Evolutionary conservation across 2,329 filamentous ascomycete genomes (phyloP).

Genomic region (Trichophyton verrucosum): DNA sequence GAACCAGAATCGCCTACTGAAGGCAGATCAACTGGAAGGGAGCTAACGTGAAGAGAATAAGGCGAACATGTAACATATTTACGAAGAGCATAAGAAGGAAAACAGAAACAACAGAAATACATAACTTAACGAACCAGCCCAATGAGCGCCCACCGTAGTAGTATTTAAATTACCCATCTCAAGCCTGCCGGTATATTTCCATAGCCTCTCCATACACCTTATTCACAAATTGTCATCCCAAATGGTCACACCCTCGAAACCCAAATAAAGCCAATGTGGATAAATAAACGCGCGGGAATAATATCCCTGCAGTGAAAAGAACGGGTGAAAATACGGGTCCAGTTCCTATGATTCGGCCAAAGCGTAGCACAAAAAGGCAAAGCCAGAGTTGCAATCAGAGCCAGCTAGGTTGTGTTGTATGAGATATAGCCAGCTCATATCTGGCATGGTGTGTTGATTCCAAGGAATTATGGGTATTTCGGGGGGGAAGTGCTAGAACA

Average conservation of each 20-base stretch:
- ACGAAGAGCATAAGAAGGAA: neutral
- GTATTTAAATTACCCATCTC: neutral
- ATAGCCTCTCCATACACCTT: neutral
- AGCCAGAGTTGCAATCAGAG: neutral
- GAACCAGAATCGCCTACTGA: constrained; percentile 31
- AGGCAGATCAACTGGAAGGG: constrained; percentile 20
- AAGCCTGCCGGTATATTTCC: neutral
- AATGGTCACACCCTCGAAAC: neutral
- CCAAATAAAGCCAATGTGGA: neutral
- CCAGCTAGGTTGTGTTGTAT: neutral
- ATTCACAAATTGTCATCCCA: neutral
- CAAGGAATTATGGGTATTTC: too few species aligned
- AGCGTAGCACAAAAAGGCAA: neutral
- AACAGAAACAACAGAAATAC: neutral
- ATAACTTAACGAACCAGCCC: neutral
- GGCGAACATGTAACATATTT: neutral
- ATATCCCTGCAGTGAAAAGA: too few species aligned
- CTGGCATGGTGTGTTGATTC: neutral
- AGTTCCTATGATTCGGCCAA: too few species aligned
- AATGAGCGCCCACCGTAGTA: neutral
- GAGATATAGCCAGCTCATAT: neutral
- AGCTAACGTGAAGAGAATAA: neutral
- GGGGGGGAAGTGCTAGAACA: too few species aligned
- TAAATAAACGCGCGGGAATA: too few species aligned
- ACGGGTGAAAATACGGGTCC: too few species aligned